phyloP scores from a whole-genome alignment of 2,329 filamentous ascomycete species.

The Fusarium hainanense region DNA sequence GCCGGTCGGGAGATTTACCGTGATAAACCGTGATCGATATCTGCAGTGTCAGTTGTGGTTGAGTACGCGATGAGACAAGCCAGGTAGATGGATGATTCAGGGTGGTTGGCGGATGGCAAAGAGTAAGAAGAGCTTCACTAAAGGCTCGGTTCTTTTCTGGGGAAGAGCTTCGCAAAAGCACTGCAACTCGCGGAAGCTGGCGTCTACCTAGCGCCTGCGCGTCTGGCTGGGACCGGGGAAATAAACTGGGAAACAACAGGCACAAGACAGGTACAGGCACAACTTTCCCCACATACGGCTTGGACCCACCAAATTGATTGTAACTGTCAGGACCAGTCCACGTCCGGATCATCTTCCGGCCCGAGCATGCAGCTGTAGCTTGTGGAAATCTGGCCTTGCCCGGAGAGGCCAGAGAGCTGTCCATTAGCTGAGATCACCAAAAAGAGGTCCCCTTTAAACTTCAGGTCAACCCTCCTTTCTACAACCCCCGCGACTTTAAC shows the following conservation, averaged over 20 bases:
- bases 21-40: neutral
- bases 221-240: conserved; percentile 32
- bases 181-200: conserved; percentile 30
- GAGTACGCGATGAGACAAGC: neutral
- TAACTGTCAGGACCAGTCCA: neutral
- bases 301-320: conserved; percentile 12
- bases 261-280: conserved; percentile 6
- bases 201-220: conserved; percentile 38
- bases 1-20: neutral
- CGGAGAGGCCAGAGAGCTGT: conserved; percentile 35
- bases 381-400: conserved; percentile 29
- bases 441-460: conserved; percentile 39
- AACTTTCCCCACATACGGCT: conserved; percentile 14
- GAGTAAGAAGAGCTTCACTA: conserved; percentile 26
- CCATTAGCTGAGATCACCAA: conserved; percentile 32
- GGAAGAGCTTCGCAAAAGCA: conserved; percentile 42
- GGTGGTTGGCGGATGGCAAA: conserved; percentile 8
- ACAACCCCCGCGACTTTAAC: conserved; percentile 20
- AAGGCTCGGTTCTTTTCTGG: conserved; percentile 28
- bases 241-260: conserved; percentile 34
- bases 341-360: conserved; percentile 22
- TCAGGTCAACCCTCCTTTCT: conserved; percentile 37
- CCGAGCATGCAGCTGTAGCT: conserved; percentile 1
- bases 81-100: neutral
- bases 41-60: neutral